A percentile compares a stretch with the other conserved stretches of the same genome.
phyloP scores from a whole-genome alignment of 2,329 filamentous ascomycete genomes.

The Fusarium lateritium region DNA sequence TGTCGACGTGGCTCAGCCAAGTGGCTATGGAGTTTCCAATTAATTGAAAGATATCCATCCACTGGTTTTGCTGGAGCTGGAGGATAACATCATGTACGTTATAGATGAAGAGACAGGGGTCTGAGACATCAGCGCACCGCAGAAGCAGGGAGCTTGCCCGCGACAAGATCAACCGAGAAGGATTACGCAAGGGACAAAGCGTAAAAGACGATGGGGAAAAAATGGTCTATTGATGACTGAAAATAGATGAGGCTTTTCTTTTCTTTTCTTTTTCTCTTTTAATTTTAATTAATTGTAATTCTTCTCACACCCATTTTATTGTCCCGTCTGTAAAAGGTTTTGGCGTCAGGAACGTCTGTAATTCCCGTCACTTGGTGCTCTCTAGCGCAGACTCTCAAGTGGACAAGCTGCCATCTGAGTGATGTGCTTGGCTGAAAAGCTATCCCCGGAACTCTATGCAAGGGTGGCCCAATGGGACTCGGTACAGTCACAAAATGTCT shows the following conservation, averaged over 20 bases:
- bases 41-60: not conserved
- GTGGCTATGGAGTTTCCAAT: not conserved
- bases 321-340: not conserved
- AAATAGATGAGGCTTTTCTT: not conserved
- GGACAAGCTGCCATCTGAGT: not conserved
- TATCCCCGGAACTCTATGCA: not conserved
- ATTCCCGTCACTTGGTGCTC: not conserved
- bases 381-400: not conserved
- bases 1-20: not conserved
- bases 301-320: not conserved
- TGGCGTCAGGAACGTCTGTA: constrained; percentile 32
- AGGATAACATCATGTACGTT: not conserved
- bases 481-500: not conserved
- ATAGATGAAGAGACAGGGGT: constrained; percentile 13
- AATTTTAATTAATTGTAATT: not conserved
- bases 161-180: not conserved
- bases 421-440: not conserved
- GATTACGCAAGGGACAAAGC: constrained; percentile 13
- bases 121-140: constrained; percentile 36
- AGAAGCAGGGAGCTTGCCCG: constrained; percentile 21
- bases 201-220: not conserved
- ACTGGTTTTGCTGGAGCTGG: constrained; percentile 2
- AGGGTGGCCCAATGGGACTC: not conserved
- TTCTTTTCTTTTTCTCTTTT: not conserved
- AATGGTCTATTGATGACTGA: not conserved